Base-by-base conservation (phyloP, 805 yeast genomes). In the Kurtzmaniella fragi region DNA sequence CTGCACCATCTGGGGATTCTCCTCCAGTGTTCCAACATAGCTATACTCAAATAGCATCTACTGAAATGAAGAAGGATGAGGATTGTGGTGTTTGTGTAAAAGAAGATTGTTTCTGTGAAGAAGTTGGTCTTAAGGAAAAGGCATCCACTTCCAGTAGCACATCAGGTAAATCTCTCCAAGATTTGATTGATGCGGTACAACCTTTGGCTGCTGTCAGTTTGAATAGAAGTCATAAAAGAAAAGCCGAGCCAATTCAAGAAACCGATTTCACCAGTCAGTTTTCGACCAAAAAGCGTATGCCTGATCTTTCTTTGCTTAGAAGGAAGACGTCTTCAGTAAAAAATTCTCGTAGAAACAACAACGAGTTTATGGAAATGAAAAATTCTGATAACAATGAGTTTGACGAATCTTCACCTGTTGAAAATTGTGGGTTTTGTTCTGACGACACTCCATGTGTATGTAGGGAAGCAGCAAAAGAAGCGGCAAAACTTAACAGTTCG, bases 391-490 rank as follows among this genome's bases (percentile, higher is more conserved):
- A 20, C 25, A 20, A 20, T 8, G 56, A 50, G 16, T 66, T 70
- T 41, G 63, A 70, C 43, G 77, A 72, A 36, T 61, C 61, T 29
- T 73, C 77, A 1, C 75, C 78, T 5, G 69, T 71, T 43, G 95
- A 85, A 47, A 78, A 84, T 42, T 91, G 98, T 61, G 98, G 98
- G 0, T 90, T 91, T 60, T 91, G 98, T 55, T 78, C 95, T 0
- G 95, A 86, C 48, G 93, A 81, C 48, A 81, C 95, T 0, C 90
- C 95, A 2, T 91, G 98, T 62, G 84, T 91, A 2, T 91, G 97
- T 57, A 77, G 91, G 20, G 96, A 88, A 49, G 84, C 78, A 13
- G 81, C 79, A 2, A 67, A 70, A 47, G 78, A 73, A 51, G 75
- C 73, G 2, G 75, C 71, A 3, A 48, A 57, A 23, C 52, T 70